Base-by-base conservation (phyloP, 306 rosid species). In the Medicago ruthenica region DNA sequence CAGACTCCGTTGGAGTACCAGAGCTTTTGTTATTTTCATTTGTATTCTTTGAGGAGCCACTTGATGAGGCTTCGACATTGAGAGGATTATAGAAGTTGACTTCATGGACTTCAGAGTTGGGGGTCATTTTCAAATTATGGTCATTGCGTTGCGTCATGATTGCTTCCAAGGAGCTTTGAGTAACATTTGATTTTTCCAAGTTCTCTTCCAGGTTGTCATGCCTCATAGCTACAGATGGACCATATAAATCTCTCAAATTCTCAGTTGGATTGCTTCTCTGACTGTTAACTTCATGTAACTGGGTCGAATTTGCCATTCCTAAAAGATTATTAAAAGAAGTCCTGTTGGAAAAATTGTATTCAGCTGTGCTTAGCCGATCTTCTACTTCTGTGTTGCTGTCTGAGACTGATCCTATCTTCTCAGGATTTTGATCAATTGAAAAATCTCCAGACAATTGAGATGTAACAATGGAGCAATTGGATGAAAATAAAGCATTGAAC, bases 361-460 rank as follows among this genome's bases (percentile, higher is more conserved):
- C 81, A 57, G 83, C 73, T 57, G 80, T 59, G 67, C 83, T 82
- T 71, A 90, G 85, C 44, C 76, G 84, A 78, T 85, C 86, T 80
- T 87, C 95, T 55, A 84, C 79, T 82, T 86, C 92, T 58, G 95
- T 86, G 84, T 94, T 88, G 85, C 92, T 86, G 59, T 85, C 94
- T 10, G 79, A 81, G 74, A 82, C 85, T 9, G 90, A 88, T 64
- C 85, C 86, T 8, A 87, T 51, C 71, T 86, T 90, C 72, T 90
- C 97, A 72, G 77, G 81, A 75, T 88, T 83, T 78, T 85, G 97
- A 64, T 88, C 83, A 70, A 60, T 72, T 59, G 86, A 81, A 74
- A 80, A 78, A 68, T 87, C 96, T 84, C 78, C 87, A 51, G 86
- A 86, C 61, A 81, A 80, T 74, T 89, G 96, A 76, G 85, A 87